Conservation (phyloP, 2,329 filamentous ascomycete genomes). For the Dactylellina leptospora region DNA sequence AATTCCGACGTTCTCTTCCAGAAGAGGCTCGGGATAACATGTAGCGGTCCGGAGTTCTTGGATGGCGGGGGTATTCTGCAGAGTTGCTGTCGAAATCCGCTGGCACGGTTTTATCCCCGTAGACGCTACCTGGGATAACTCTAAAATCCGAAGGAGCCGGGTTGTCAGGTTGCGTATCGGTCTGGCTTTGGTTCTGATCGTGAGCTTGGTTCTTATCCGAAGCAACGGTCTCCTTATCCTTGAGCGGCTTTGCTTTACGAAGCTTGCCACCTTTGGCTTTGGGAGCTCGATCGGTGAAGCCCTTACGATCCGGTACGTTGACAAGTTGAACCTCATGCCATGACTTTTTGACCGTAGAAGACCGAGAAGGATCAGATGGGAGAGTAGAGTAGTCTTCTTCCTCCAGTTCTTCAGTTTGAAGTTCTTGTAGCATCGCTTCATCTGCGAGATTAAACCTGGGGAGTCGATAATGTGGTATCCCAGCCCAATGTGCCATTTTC, state of each 20-base stretch:
- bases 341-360: conserved; percentile 29
- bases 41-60: conserved; percentile 48
- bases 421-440: conserved; percentile 45
- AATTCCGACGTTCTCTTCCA: conserved; percentile 40
- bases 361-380: conserved; percentile 28
- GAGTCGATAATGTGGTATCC: conserved; percentile 48
- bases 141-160: not conserved
- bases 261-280: conserved; percentile 29
- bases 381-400: conserved; percentile 43
- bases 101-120: conserved; percentile 22
- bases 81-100: conserved; percentile 43
- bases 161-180: not conserved
- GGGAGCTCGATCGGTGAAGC: conserved; percentile 26
- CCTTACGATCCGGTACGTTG: conserved; percentile 31
- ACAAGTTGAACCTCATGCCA: conserved; percentile 29
- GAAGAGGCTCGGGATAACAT: conserved; percentile 40
- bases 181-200: not conserved
- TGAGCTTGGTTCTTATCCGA: not conserved
- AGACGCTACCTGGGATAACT: conserved; percentile 4
- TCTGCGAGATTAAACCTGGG: conserved; percentile 47
- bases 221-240: not conserved
- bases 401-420: conserved; percentile 42
- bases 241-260: conserved; percentile 22
- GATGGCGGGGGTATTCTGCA: conserved; percentile 48
- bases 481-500: conserved; percentile 44